Evolutionary conservation across 306 rosid genomes (phyloP), one percentile per base, ranked within the genome.

Genomic region (Gastrolobium villosum): DNA sequence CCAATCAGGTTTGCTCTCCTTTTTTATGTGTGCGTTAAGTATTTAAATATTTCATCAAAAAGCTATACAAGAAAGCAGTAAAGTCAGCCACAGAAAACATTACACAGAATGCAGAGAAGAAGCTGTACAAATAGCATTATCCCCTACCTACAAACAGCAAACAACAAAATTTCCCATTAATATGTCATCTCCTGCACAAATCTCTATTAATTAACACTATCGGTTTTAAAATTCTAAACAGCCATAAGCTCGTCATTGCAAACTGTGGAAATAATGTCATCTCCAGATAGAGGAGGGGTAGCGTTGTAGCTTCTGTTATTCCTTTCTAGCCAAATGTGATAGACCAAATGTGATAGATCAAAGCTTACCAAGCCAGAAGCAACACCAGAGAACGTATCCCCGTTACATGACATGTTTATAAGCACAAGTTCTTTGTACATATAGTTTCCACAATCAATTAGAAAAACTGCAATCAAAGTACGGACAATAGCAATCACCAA

Each of bases 1-100:
- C 78, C 78, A 77, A 90, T 89, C 98, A 93, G 96, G 97, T 93
- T 54, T 32, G 80, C 39, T 69, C 2, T 72, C 54, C 6, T 5
- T 60, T 41, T 60, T 34, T 26, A 32, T 72, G 74, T 10, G 30
- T 50, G 48, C n/a, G 43, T 48, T 36, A 1, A 46, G 20, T 10
- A 5, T 13, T 11, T 41, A 57, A 46, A 69, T 46, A 45, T 53
- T 40, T 78, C 62, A 60, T 60, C 8, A 57, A 7, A 40, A 77
- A 65, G 7, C 30, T 71, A 53, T 30, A 72, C 30, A 26, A 14
- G 31, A 55, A 28, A 10, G 59, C 69, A 2, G 14, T 26, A 31
- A 7, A 72, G 44, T 20, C 11, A 35, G 57, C 35, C 49, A 36
- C 36, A 39, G 2, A 55, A 30, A 73, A 44, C 31, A 64, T 41